A percentile compares a stretch with the other conserved stretches of the same genome.
Conservation (phyloP, 179 eudicot species). For the Silene noctiflora region DNA sequence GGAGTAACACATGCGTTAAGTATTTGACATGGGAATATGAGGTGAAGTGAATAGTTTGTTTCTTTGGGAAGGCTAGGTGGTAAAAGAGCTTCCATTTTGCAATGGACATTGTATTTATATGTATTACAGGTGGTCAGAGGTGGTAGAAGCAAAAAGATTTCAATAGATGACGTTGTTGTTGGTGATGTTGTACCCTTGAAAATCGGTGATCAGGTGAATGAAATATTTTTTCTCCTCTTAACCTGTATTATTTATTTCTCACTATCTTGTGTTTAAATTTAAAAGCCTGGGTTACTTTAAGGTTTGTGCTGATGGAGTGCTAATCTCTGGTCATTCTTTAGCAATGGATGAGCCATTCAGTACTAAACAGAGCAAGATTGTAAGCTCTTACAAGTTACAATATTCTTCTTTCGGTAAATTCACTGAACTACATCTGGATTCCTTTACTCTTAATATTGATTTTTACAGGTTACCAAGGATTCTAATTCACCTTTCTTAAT, state of each 20-base stretch:
- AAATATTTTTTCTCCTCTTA: background rate
- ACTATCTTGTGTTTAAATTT: conserved; percentile 5
- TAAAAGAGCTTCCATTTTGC: background rate
- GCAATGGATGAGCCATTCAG: conserved; percentile 85
- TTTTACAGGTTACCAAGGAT: conserved; percentile 45
- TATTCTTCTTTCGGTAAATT: background rate
- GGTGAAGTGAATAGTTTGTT: too few species aligned
- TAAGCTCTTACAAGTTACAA: conserved; percentile 35
- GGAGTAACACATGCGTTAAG: too few species aligned
- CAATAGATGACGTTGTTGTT: conserved; percentile 86
- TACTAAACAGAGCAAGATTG: conserved; percentile 91
- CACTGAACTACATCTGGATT: background rate
- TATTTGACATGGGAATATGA: too few species aligned
- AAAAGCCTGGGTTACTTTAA: conserved; percentile 14
- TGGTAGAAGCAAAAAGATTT: conserved; percentile 59
- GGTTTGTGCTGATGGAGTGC: conserved; percentile 93
- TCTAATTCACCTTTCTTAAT: conserved; percentile 63
- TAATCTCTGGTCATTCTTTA: conserved; percentile 74
- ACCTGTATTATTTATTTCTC: background rate
- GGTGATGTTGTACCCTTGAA: conserved; percentile 84
- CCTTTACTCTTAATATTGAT: background rate
- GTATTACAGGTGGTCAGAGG: conserved; percentile 66
- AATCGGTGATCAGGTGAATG: conserved; percentile 83
- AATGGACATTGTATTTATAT: conserved; percentile 5
- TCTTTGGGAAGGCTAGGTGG: background rate